phyloP scores from a whole-genome alignment of 805 yeast species.

The Lachancea meyersii region DNA sequence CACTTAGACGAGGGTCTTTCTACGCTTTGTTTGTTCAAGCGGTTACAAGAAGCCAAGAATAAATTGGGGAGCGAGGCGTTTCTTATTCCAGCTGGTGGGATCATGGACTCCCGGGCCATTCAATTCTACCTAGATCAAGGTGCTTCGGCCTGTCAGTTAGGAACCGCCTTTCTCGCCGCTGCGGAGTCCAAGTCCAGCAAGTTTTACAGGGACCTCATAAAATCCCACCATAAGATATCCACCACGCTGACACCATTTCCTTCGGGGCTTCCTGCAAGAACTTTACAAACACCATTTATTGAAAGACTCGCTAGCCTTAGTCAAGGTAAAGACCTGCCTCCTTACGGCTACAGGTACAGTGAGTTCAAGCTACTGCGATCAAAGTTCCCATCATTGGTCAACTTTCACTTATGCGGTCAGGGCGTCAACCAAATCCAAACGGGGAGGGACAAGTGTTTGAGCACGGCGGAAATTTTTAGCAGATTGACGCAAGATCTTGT shows the following conservation, averaged over 20 bases:
- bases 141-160: slow-evolving; percentile 50
- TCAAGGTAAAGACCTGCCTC: slow-evolving; percentile 25
- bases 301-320: slow-evolving; percentile 12
- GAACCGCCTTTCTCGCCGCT: slow-evolving; percentile 43
- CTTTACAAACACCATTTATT: slow-evolving; percentile 36
- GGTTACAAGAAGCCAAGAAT: neutral
- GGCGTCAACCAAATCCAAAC: slow-evolving; percentile 1
- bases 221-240: slow-evolving; percentile 22
- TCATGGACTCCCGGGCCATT: slow-evolving; percentile 33
- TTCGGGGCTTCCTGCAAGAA: slow-evolving; percentile 38
- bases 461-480: neutral
- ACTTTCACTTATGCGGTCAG: slow-evolving; percentile 12
- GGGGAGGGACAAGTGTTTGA: neutral
- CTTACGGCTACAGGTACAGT: slow-evolving; percentile 33
- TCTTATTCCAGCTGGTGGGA: slow-evolving; percentile 51
- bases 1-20: slow-evolving; percentile 31
- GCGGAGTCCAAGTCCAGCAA: slow-evolving; percentile 23
- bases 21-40: slow-evolving; percentile 29
- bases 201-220: slow-evolving; percentile 9
- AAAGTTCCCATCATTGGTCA: slow-evolving; percentile 4
- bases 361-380: slow-evolving; percentile 29
- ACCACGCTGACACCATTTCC: slow-evolving; percentile 32
- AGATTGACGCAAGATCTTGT: neutral
- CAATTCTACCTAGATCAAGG: slow-evolving; percentile 35
- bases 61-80: slow-evolving; percentile 13